These are phyloP conservation scores for Thecaphora frezii DNA, from an alignment of 1,284 basidiomycete genomes.

Conservation along the genomic window DNA sequence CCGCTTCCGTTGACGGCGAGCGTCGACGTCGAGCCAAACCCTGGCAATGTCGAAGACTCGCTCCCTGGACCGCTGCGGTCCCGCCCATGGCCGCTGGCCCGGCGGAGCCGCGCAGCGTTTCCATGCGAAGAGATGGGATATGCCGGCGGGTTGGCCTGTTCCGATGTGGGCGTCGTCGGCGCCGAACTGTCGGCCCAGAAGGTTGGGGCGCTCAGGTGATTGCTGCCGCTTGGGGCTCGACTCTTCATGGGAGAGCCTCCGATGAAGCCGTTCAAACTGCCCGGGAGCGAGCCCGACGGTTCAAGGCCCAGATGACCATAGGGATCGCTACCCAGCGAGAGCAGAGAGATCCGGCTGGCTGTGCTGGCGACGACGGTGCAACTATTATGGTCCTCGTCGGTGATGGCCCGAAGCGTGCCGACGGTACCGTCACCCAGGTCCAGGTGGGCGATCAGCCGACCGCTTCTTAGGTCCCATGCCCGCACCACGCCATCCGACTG, in stretches of 20 bases:
- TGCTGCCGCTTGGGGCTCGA: slow-evolving; percentile 26
- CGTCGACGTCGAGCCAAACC: not conserved
- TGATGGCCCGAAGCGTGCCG: slow-evolving; percentile 6
- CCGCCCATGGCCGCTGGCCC: slow-evolving; percentile 21
- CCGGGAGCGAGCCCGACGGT: slow-evolving; percentile 23
- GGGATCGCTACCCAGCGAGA: slow-evolving; percentile 11
- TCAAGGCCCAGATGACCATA: slow-evolving; percentile 11
- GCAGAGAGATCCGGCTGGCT: slow-evolving; percentile 16
- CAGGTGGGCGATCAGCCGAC: slow-evolving; percentile 15
- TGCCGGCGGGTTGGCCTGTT: slow-evolving; percentile 18
- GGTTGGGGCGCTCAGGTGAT: slow-evolving; percentile 15
- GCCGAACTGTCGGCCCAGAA: slow-evolving; percentile 31
- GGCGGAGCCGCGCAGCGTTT: slow-evolving; percentile 20
- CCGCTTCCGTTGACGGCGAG: not conserved
- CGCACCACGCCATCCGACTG: slow-evolving; percentile 22
- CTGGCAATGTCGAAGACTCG: slow-evolving; percentile 11
- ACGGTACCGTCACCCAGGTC: slow-evolving; percentile 35
- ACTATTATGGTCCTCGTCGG: slow-evolving; percentile 13
- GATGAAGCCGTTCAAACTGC: slow-evolving; percentile 14
- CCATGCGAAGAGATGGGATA: slow-evolving; percentile 40
- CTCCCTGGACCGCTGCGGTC: slow-evolving; percentile 20
- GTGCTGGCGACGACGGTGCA: slow-evolving; percentile 22
- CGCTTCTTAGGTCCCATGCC: slow-evolving; percentile 17
- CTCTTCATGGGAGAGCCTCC: slow-evolving; percentile 26
- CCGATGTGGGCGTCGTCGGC: slow-evolving; percentile 29